phyloP scores from a whole-genome alignment of 805 yeast species.

The Cyberlindnera subsufficiens region DNA sequence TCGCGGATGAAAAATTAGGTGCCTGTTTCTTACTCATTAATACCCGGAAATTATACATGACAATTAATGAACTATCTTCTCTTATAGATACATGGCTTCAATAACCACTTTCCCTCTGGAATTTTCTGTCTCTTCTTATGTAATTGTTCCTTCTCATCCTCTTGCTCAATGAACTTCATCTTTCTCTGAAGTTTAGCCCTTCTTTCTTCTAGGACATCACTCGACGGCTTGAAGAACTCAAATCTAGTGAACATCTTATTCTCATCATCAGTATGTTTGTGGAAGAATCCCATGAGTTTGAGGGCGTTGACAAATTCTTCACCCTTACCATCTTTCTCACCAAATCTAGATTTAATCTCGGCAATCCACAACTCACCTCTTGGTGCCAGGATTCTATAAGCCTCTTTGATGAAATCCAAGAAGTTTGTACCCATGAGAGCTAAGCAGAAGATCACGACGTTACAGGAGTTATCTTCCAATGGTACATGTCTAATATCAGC shows the following conservation, averaged over 20 bases:
- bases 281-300: slow-evolving; percentile 78
- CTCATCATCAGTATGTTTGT: slow-evolving; percentile 75
- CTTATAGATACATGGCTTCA: slow-evolving; percentile 95
- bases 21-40: neutral
- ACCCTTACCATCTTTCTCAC: slow-evolving; percentile 68
- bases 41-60: neutral
- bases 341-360: slow-evolving; percentile 89
- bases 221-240: slow-evolving; percentile 86
- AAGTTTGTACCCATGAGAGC: slow-evolving; percentile 98
- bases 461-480: slow-evolving; percentile 67
- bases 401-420: slow-evolving; percentile 86
- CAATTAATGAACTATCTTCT: slow-evolving; percentile 44
- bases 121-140: slow-evolving; percentile 44
- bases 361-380: slow-evolving; percentile 97
- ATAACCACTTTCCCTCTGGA: slow-evolving; percentile 82
- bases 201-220: slow-evolving; percentile 58
- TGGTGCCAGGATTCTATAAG: slow-evolving; percentile 79
- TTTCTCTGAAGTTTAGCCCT: slow-evolving; percentile 55
- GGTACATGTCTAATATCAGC: slow-evolving; percentile 95
- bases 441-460: slow-evolving; percentile 87
- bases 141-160: slow-evolving; percentile 54
- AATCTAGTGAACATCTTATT: slow-evolving; percentile 94
- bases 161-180: slow-evolving; percentile 66
- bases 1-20: too few relatives aligned
- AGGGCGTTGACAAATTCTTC: slow-evolving; percentile 77